These are phyloP conservation scores for Fusarium mexicanum DNA, from an alignment of 2,329 filamentous ascomycete species.

Conservation along the genomic window DNA sequence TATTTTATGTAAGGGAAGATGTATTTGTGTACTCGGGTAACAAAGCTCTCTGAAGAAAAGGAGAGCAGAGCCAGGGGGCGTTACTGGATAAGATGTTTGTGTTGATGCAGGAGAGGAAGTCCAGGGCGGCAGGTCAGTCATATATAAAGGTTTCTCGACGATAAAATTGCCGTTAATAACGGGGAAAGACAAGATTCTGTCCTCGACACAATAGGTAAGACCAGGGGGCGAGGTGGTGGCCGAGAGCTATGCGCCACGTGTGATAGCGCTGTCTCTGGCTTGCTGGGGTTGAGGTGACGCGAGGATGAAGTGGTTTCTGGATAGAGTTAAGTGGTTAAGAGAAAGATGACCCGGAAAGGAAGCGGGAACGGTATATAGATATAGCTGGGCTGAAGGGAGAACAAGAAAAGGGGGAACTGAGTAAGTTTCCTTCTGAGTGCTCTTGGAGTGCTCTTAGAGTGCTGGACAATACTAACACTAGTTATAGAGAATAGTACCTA, in stretches of 20 bases:
- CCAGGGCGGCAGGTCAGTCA: constrained; percentile 2
- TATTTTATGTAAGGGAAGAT: background rate
- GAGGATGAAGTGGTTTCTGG: constrained; percentile 4
- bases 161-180: constrained; percentile 14
- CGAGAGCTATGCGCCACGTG: constrained; percentile 38
- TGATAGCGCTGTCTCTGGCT: constrained; percentile 14
- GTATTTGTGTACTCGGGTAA: background rate
- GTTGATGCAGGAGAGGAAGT: background rate
- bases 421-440: background rate
- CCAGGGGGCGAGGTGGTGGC: constrained; percentile 9
- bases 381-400: constrained; percentile 15
- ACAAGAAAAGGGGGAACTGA: constrained; percentile 2
- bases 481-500: background rate
- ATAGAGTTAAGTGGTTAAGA: constrained; percentile 7
- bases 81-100: background rate
- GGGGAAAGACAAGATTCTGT: constrained; percentile 22
- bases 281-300: constrained; percentile 2
- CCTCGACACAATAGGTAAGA: constrained; percentile 32
- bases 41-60: background rate
- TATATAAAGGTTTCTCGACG: constrained; percentile 27
- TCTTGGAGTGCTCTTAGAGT: background rate
- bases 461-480: constrained; percentile 19
- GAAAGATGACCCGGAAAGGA: background rate
- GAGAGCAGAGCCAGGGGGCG: background rate
- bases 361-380: constrained; percentile 17